These are phyloP conservation scores for Plasmodium adleri DNA, from an alignment of 169 alveolate species.

Conservation along the genomic window DNA sequence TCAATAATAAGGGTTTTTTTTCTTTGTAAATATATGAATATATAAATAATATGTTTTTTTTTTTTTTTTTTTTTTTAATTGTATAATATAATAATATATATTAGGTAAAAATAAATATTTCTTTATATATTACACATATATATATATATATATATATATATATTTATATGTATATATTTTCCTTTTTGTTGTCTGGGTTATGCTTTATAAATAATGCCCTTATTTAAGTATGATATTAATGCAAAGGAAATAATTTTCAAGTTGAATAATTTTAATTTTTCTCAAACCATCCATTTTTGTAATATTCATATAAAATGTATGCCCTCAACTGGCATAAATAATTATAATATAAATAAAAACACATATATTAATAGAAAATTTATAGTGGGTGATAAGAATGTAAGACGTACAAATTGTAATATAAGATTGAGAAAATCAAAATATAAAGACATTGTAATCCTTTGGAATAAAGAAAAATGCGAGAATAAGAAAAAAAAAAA, in stretches of 20 bases:
- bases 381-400: conserved; percentile 12
- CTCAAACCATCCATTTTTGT: background rate
- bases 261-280: conserved; percentile 18
- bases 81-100: background rate
- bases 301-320: conserved; percentile 11
- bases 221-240: conserved; percentile 42
- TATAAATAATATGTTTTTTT: no score
- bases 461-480: conserved; percentile 29
- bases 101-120: no score
- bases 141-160: background rate
- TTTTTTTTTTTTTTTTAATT: background rate
- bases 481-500: conserved; percentile 18
- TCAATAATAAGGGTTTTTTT: background rate
- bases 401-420: background rate
- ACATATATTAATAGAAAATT: conserved; percentile 12
- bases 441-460: background rate
- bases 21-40: background rate
- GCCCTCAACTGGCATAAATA: background rate
- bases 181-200: background rate
- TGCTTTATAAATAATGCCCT: conserved; percentile 48
- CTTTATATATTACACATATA: no score
- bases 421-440: no score
- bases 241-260: conserved; percentile 16
- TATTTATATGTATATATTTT: background rate
- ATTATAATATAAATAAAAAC: background rate